Conservation (phyloP, 208 protist genomes). For the Acanthamoeba sp. region DNA sequence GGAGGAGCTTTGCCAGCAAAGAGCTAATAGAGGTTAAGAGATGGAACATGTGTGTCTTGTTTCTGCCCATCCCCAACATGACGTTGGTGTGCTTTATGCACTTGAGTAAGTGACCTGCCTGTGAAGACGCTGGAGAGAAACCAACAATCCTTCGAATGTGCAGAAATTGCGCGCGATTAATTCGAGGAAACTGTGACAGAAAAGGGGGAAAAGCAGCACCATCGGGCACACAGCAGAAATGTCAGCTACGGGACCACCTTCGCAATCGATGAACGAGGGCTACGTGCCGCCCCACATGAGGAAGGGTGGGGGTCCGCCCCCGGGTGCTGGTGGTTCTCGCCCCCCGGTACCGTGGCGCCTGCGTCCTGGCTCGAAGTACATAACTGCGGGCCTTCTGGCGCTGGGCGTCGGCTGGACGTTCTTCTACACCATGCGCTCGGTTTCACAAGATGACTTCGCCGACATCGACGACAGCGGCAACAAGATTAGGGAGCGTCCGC, state of each 20-base stretch:
- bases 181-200: too few species aligned
- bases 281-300: conserved; percentile 27
- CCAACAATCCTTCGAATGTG: too few species aligned
- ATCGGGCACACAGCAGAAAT: neutral
- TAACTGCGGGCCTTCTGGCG: neutral
- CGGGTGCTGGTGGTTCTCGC: neutral
- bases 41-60: too few species aligned
- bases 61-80: too few species aligned
- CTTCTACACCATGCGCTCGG: conserved; percentile 61
- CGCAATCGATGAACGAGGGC: neutral
- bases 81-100: too few species aligned
- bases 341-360: conserved; percentile 13
- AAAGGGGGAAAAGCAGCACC: neutral
- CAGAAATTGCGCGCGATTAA: too few species aligned
- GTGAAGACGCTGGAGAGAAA: too few species aligned
- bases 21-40: too few species aligned
- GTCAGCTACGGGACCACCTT: neutral
- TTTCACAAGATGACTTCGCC: conserved; percentile 34
- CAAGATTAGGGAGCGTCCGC: neutral
- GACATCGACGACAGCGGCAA: conserved; percentile 65
- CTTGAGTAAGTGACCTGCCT: too few species aligned
- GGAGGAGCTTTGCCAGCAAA: too few species aligned
- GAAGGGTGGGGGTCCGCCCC: neutral
- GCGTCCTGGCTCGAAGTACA: neutral
- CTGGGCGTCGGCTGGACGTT: conserved; percentile 20